These are phyloP conservation scores for Cenococcum geophilum DNA, from an alignment of 495 filamentous ascomycete genomes.

Conservation along the genomic window DNA sequence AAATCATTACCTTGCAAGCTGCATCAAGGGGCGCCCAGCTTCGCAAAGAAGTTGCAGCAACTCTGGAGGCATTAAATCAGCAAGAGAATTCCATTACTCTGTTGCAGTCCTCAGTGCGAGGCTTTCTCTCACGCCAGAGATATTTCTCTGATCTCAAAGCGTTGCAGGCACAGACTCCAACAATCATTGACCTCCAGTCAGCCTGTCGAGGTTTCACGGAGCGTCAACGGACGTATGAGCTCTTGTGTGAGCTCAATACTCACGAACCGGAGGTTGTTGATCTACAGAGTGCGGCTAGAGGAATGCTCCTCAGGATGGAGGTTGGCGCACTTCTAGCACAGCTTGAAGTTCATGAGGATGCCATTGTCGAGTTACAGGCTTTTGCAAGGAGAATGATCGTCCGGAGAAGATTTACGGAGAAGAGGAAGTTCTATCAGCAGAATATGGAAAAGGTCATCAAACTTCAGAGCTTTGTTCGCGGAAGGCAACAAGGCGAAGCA, in stretches of 20 bases:
- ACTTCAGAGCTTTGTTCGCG: conserved; percentile 92
- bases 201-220: conserved; percentile 57
- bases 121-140: conserved; percentile 41
- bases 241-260: conserved; percentile 53
- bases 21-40: conserved; percentile 37
- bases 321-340: conserved; percentile 64
- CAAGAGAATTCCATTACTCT: conserved; percentile 37
- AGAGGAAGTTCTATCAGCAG: conserved; percentile 79
- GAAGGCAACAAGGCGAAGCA: conserved; percentile 89
- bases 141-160: conserved; percentile 47
- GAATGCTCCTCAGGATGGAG: conserved; percentile 67
- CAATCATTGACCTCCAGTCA: conserved; percentile 64
- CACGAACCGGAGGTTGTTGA: conserved; percentile 53
- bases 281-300: conserved; percentile 69
- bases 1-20: conserved; percentile 46
- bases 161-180: conserved; percentile 52
- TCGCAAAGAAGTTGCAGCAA: conserved; percentile 38
- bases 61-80: conserved; percentile 32
- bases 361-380: conserved; percentile 67
- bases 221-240: conserved; percentile 46
- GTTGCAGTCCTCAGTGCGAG: conserved; percentile 34
- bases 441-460: conserved; percentile 99
- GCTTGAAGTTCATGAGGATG: conserved; percentile 74
- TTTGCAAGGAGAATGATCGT: conserved; percentile 67
- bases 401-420: conserved; percentile 68